Evolutionary conservation across 2,329 filamentous ascomycete genomes (phyloP).

Genomic region (Aspergillus proliferans): DNA sequence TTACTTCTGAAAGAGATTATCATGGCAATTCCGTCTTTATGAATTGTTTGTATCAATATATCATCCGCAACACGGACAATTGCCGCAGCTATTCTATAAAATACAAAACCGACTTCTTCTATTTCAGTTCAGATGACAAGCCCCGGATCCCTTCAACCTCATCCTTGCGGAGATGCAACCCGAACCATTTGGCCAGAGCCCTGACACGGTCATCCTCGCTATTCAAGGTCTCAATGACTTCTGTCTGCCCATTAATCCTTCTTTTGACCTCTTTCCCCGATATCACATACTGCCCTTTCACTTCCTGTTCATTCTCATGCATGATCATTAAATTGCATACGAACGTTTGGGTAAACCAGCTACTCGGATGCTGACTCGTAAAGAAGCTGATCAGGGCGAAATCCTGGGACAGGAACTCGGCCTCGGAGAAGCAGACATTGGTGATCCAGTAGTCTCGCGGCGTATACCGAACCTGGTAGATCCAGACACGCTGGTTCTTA

Average conservation of each 20-base stretch:
- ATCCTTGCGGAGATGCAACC: conserved; percentile 45
- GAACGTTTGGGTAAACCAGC: conserved; percentile 51
- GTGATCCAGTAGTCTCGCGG: conserved; percentile 49
- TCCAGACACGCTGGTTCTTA: conserved; percentile 49
- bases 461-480: conserved; percentile 55
- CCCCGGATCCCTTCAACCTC: conserved; percentile 49
- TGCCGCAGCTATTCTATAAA: conserved; percentile 3
- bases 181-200: conserved; percentile 49
- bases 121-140: conserved; percentile 46
- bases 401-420: conserved; percentile 57
- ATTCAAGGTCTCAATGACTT: conserved; percentile 42
- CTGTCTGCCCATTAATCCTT: conserved; percentile 47
- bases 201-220: conserved; percentile 51
- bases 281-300: conserved; percentile 50
- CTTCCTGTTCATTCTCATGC: conserved; percentile 39
- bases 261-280: conserved; percentile 48
- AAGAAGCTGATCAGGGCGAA: conserved; percentile 56
- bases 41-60: conserved; percentile 17
- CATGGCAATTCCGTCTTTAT: conserved; percentile 9
- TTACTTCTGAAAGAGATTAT: conserved; percentile 14
- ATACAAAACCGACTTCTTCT: conserved; percentile 12
- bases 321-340: conserved; percentile 52
- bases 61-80: conserved; percentile 1
- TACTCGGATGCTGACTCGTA: conserved; percentile 45
- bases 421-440: conserved; percentile 60